Base-by-base conservation (phyloP, 306 rosid genomes). In the Cicer bijugum region DNA sequence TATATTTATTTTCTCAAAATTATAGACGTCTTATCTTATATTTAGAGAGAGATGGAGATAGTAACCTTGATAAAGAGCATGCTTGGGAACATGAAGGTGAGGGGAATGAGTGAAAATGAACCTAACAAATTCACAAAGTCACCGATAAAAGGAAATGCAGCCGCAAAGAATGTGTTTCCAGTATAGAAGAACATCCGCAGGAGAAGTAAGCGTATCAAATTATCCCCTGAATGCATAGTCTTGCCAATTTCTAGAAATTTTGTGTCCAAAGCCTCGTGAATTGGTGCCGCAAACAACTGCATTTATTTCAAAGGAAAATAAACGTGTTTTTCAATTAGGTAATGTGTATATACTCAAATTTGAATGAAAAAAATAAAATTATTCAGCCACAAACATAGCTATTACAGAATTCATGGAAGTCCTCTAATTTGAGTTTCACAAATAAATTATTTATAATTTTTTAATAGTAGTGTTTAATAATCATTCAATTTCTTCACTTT, bases 11-110 rank as follows among this genome's bases (percentile, higher is more conserved):
- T 28, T 28, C 33, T 28, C 4, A 0, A 28, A 28, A 20, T 56
- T 56, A 7, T 9, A 20, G 4, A 19, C 3, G 17, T 1, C 1
- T 11, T 20, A 2, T 14, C 9, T 6, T 50, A 50, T 50, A 50
- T 14, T 50, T 23, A 57, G 0, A 14, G 15, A 57, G n/a, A n/a
- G 17, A 16, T 0, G 2, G 4, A 10, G 39, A 20, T 23, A 57
- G 0, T 23, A 15, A 88, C 90, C 90, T 88, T 88, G 43, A 89
- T 72, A 72, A 86, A 89, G 72, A 86, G 39, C 89, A 89, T 79
- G 88, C 90, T 89, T 20, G 88, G 89, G 65, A 89, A 83, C 58
- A 71, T 43, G 74, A 86, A 89, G 56, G 93, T 89, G 0, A 89
- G 82, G 5, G 90, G 90, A 57, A 86, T 42, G 20, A 86, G 86